These are phyloP conservation scores for Eucalyptus regnans DNA, from an alignment of 345 rosid species.

Conservation along the genomic window DNA sequence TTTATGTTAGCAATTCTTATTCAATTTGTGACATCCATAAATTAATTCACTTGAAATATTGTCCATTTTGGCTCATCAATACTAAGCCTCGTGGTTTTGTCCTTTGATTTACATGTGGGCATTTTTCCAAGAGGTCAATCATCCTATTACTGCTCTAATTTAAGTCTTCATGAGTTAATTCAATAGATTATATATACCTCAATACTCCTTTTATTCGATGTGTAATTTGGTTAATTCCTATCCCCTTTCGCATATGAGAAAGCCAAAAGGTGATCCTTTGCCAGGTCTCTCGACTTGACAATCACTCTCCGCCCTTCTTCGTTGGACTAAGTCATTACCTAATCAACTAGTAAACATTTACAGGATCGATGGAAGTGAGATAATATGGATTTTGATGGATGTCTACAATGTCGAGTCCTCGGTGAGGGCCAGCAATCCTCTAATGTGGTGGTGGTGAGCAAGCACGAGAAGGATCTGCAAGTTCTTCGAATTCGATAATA, in stretches of 20 bases:
- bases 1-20: background rate
- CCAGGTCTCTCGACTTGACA: fast-evolving
- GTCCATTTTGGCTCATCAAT: fast-evolving
- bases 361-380: background rate
- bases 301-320: fast-evolving
- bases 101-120: fast-evolving
- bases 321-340: fast-evolving
- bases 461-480: too few species aligned
- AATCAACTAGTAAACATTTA: background rate
- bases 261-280: background rate
- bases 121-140: fast-evolving
- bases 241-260: fast-evolving
- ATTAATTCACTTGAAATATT: background rate
- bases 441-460: background rate
- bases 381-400: background rate
- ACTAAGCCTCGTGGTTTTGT: fast-evolving
- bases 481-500: background rate
- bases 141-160: background rate
- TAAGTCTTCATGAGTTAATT: too few species aligned
- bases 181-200: too few species aligned
- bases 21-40: background rate
- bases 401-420: background rate
- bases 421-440: background rate
- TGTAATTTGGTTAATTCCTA: fast-evolving
- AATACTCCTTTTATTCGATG: background rate